Evolutionary conservation across 345 rosid species (phyloP), one percentile per base, ranked within the genome.

Genomic region (Populus nigra): DNA sequence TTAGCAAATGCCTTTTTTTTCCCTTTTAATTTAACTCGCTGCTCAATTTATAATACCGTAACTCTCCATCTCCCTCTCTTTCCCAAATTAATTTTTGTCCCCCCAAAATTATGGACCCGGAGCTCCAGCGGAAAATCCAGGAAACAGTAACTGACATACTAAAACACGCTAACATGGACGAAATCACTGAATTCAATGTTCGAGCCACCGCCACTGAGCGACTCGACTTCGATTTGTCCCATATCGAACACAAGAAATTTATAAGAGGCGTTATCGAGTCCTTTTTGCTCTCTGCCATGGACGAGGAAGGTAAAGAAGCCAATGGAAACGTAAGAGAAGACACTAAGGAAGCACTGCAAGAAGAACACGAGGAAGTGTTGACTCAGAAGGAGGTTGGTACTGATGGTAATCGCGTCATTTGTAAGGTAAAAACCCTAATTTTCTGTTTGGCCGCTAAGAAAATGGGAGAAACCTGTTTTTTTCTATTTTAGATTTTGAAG

Each of bases 101-200:
- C 25, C 22, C 69, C 12, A 39, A 71, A 83, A 55, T 68, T 18
- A 86, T 88, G 93, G 91, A 87, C 50, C 61, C 82, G 2, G 83
- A 82, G 9, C 73, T 66, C 45, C 68, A 18, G 25, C 80, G 69
- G 62, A 87, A 68, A 75, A 87, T 94, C 82, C 89, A 89, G 83
- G 89, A 85, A 75, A 82, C 90, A 27, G 93, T 93, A 53, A 80
- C 72, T 65, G 84, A 82, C 2, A 82, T 91, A 38, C 94, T 93
- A 25, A 86, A 72, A 70, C 74, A 75, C 62, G 88, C 92, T 20
- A 84, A 93, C 82, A 77, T 93, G 87, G 90, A 86, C 27, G 85
- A 77, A 17, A 85, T 90, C 85, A 93, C 94, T 5, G 98, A 93
- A 90, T 91, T 87, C 86, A 89, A 89, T 75, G 88, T 91, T 87